Percentiles rank a stretch among this genome's conserved stretches.
These are phyloP conservation scores for Stevia rebaudiana DNA, from an alignment of 140 eudicot species.

Conservation along the genomic window DNA sequence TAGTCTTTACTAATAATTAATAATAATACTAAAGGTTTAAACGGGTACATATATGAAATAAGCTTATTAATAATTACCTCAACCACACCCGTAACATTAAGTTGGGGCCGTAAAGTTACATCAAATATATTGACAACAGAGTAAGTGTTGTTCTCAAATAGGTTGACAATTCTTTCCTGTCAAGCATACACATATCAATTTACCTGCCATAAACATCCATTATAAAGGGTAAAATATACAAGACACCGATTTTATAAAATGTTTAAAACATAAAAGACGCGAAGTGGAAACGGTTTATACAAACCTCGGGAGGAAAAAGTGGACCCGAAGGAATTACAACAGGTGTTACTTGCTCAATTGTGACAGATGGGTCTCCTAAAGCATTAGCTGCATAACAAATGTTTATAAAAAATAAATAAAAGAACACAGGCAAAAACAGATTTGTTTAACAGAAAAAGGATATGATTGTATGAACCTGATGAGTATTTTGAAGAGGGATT, in stretches of 20 bases:
- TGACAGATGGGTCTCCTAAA: constrained; percentile 84
- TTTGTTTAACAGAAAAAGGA: neutral
- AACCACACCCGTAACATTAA: constrained; percentile 83
- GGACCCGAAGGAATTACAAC: constrained; percentile 62
- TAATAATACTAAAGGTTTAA: neutral
- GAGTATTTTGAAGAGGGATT: constrained; percentile 68
- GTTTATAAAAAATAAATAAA: neutral
- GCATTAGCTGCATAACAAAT: constrained; percentile 59
- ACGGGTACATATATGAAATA: neutral
- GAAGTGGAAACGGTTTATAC: constrained; percentile 18
- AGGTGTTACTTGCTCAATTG: constrained; percentile 95
- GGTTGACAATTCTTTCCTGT: constrained; percentile 88
- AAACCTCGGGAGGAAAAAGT: constrained; percentile 91
- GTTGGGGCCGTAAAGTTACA: constrained; percentile 94
- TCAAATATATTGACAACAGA: constrained; percentile 96
- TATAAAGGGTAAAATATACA: constrained; percentile 19
- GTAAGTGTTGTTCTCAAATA: constrained; percentile 87
- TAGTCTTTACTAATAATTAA: neutral
- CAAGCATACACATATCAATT: constrained; percentile 53
- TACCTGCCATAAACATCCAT: constrained; percentile 49
- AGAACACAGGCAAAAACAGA: neutral
- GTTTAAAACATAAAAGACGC: neutral
- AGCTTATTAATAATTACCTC: constrained; percentile 54
- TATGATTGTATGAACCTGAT: constrained; percentile 57
- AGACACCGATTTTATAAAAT: constrained; percentile 4